phyloP scores from a whole-genome alignment of 139 green algal genomes.

The Penium margaritaceum region DNA sequence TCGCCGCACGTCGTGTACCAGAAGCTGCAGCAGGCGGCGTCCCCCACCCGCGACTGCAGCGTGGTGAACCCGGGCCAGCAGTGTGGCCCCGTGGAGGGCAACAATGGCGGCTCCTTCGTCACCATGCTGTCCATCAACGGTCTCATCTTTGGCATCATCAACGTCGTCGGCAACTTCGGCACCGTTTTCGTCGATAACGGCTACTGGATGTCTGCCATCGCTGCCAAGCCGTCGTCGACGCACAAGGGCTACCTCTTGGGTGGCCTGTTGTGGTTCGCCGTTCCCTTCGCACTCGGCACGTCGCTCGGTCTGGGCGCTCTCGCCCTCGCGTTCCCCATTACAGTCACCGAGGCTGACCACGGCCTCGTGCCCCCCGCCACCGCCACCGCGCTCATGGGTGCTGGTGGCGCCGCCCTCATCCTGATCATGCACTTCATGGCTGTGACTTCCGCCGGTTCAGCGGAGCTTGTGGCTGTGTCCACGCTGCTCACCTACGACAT shows the following conservation, averaged over 20 bases:
- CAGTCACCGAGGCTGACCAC: constrained; percentile 55
- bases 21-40: constrained; percentile 49
- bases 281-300: constrained; percentile 86
- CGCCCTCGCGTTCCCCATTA: constrained; percentile 78
- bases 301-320: constrained; percentile 71
- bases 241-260: constrained; percentile 57
- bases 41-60: constrained; percentile 32
- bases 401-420: constrained; percentile 69
- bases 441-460: constrained; percentile 43
- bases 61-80: constrained; percentile 25
- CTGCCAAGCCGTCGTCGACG: constrained; percentile 71
- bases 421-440: constrained; percentile 65
- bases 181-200: constrained; percentile 84
- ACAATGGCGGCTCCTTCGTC: constrained; percentile 75
- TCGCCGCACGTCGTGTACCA: constrained; percentile 64
- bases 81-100: constrained; percentile 62
- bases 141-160: constrained; percentile 92
- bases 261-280: constrained; percentile 61
- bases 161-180: constrained; percentile 90
- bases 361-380: constrained; percentile 75
- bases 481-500: constrained; percentile 75
- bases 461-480: constrained; percentile 81
- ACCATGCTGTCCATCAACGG: constrained; percentile 81
- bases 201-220: constrained; percentile 84
- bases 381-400: constrained; percentile 69